Base-by-base conservation (phyloP, 495 filamentous ascomycete genomes). In the Tuber magnatum region DNA sequence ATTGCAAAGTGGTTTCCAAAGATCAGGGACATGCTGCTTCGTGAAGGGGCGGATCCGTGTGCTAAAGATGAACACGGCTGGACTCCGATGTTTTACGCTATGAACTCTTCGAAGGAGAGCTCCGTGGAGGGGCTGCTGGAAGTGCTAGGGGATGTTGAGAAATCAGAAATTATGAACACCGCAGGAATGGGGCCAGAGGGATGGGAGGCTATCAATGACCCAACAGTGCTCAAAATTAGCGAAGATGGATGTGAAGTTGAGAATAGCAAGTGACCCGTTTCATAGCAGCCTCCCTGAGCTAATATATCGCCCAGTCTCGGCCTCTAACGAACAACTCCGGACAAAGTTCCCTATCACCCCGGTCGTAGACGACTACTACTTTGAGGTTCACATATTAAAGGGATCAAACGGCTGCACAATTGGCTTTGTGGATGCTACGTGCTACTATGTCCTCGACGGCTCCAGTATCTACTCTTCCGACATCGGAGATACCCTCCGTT, bases 61-160 rank as follows among this genome's bases (percentile, higher is more conserved):
- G 10, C 0, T 16, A 32, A 69, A 39, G 71, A 76, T 24, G 65
- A 51, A 16, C 61, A 74, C 6, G 75, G 75, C 24, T 76, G 75
- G 75, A 56, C 61, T 22, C 75, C 75, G 24, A 22, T 73, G n/a
- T 20, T 70, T 14, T 74, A 41, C 41, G 75, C 75, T 61, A 73
- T 46, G 32, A 41, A 76, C 9, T 74, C 65, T 41, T 40, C 38
- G 32, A 76, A 73, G 20, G 28, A 68, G n/a, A n/a, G 32, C 61
- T 71, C 71, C 4, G 9, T 73, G 22, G 71, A 76, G 61, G 42
- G 42, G 2, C 65, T 74, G 24, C 70, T 68, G 12, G 38, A 12
- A 5, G 32, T 65, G 24, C 41, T 35, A 0, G 74, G 43, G 6
- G 14, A 70, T 42, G 8, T 24, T 24, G 43, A 73, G 38, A 8